A percentile compares a stretch with the other conserved stretches of the same genome.
Evolutionary conservation across 2,329 filamentous ascomycete species (phyloP).

Genomic region (Samsoniella hepiali): DNA sequence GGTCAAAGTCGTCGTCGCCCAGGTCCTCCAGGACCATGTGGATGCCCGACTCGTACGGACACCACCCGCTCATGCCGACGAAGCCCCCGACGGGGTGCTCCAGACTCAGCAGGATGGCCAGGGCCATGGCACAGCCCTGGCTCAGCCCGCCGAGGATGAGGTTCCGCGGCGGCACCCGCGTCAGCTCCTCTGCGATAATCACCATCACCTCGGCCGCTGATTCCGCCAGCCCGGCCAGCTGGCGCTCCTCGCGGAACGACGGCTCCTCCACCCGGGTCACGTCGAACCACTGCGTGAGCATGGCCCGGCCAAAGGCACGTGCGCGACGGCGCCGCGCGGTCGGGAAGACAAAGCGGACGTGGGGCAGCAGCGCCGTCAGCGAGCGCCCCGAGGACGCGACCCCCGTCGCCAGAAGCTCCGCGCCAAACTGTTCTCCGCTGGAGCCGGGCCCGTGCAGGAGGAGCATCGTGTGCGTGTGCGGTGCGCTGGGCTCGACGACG

Average conservation of each 20-base stretch:
- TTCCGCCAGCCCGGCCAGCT: slow-evolving; percentile 44
- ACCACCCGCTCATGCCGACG: slow-evolving; percentile 46
- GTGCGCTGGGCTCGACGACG: slow-evolving; percentile 24
- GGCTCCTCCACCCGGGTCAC: slow-evolving; percentile 40
- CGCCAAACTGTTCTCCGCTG: slow-evolving; percentile 33
- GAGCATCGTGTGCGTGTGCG: slow-evolving; percentile 30
- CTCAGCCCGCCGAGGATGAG: slow-evolving; percentile 51
- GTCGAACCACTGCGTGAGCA: slow-evolving; percentile 52
- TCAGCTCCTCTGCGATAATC: slow-evolving; percentile 34
- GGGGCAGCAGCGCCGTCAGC: slow-evolving; percentile 34
- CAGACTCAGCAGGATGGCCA: slow-evolving; percentile 42
- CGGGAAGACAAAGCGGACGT: slow-evolving; percentile 49
- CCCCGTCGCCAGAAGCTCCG: slow-evolving; percentile 31
- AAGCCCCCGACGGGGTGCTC: slow-evolving; percentile 38
- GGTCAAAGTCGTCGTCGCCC: slow-evolving; percentile 22
- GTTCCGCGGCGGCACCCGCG: slow-evolving; percentile 31
- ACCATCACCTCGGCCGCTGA: slow-evolving; percentile 34
- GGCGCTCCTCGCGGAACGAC: slow-evolving; percentile 38
- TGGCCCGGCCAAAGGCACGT: slow-evolving; percentile 38
- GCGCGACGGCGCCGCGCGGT: slow-evolving; percentile 45
- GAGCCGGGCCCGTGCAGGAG: slow-evolving; percentile 33
- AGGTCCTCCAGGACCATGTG: slow-evolving; percentile 25
- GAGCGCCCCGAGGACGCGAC: slow-evolving; percentile 24
- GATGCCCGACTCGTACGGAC: slow-evolving; percentile 40
- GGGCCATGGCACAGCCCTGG: slow-evolving; percentile 48